Evolutionary conservation across 2,329 filamentous ascomycete genomes (phyloP).

Genomic region (Colletotrichum gigasporum): DNA sequence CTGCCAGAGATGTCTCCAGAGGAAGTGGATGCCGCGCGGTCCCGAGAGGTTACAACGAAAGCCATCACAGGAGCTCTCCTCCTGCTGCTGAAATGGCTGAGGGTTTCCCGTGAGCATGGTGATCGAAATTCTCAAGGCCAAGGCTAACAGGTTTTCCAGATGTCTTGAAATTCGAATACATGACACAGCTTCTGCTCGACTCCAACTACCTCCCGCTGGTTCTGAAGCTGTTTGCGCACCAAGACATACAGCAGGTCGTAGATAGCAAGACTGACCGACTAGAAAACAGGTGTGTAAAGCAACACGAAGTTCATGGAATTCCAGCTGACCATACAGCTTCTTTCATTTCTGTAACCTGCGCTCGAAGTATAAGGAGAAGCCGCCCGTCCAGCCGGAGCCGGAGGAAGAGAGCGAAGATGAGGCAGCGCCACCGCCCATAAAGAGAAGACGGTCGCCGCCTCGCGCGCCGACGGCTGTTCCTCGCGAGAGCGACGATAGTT

Average conservation of each 20-base stretch:
- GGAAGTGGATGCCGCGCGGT: constrained; percentile 83
- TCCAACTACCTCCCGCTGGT: constrained; percentile 94
- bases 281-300: constrained; percentile 74
- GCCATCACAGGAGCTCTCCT: constrained; percentile 90
- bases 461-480: constrained; percentile 41
- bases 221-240: constrained; percentile 91
- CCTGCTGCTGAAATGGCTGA: constrained; percentile 95
- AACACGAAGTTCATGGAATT: constrained; percentile 32
- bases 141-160: constrained; percentile 60
- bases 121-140: constrained; percentile 31
- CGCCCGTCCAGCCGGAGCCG: constrained; percentile 34
- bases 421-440: constrained; percentile 84
- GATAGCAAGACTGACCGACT: constrained; percentile 85
- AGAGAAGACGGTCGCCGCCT: constrained; percentile 62
- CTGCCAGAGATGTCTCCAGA: constrained; percentile 68
- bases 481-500: constrained; percentile 35
- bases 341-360: constrained; percentile 87
- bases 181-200: constrained; percentile 92
- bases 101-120: constrained; percentile 82
- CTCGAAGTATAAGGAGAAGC: constrained; percentile 58
- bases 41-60: constrained; percentile 88
- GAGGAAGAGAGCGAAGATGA: constrained; percentile 71
- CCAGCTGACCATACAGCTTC: constrained; percentile 65
- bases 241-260: constrained; percentile 90
- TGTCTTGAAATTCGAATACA: constrained; percentile 93